phyloP scores from a whole-genome alignment of 2,329 filamentous ascomycete genomes.

The Epichloe amarillans region DNA sequence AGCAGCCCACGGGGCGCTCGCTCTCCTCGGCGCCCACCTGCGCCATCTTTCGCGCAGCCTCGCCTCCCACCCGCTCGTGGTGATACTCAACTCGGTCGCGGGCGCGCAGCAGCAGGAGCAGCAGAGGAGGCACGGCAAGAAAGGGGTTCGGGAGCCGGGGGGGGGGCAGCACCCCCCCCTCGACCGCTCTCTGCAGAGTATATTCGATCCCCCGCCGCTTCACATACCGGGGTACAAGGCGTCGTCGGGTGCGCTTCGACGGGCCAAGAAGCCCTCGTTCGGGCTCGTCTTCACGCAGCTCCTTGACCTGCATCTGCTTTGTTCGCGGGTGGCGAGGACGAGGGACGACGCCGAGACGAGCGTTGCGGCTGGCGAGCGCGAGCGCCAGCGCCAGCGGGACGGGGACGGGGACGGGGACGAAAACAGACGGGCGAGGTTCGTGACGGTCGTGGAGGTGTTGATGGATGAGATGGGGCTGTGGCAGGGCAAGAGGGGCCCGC shows the following conservation, averaged over 20 bases:
- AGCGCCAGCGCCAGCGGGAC: too few relatives aligned
- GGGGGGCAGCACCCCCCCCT: constrained; percentile 9
- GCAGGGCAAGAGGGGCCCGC: constrained; percentile 19
- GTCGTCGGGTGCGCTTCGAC: constrained; percentile 10
- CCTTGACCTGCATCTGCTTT: constrained; percentile 40
- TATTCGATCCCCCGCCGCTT: constrained; percentile 29
- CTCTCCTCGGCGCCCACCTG: constrained; percentile 33
- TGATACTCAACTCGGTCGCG: constrained; percentile 37
- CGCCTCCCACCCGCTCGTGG: constrained; percentile 30
- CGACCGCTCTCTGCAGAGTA: constrained; percentile 35
- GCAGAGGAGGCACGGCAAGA: too few relatives aligned
- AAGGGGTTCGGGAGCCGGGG: background rate
- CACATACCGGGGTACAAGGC: constrained; percentile 9
- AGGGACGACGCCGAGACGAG: constrained; percentile 2
- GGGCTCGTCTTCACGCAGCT: constrained; percentile 42
- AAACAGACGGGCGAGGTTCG: constrained; percentile 9
- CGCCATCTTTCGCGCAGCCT: constrained; percentile 29
- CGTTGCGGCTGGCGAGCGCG: too few relatives aligned
- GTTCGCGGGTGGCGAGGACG: constrained; percentile 29
- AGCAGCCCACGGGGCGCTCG: constrained; percentile 34
- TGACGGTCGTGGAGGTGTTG: constrained; percentile 37
- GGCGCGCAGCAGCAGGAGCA: too few relatives aligned
- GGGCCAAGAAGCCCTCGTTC: constrained; percentile 34
- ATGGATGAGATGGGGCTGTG: constrained; percentile 36
- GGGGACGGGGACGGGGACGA: too few relatives aligned